phyloP scores from a whole-genome alignment of 208 protist species.

The Tritrichomonas foetus region DNA sequence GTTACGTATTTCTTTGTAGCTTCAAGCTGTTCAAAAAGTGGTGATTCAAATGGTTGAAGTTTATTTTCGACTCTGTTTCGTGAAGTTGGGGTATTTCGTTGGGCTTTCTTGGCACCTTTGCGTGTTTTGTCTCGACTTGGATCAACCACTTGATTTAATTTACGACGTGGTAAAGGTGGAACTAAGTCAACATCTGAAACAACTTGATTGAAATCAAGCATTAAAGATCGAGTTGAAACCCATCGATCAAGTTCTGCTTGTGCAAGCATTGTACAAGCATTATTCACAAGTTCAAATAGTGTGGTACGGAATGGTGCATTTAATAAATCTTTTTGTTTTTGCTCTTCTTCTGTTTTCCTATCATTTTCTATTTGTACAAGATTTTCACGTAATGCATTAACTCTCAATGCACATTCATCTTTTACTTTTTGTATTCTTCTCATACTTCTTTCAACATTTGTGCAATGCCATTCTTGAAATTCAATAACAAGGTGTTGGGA shows the following conservation, averaged over 20 bases:
- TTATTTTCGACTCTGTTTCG: not conserved
- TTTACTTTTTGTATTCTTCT: conserved; percentile 3
- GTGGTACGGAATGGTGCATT: not conserved
- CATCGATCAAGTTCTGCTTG: conserved; percentile 22
- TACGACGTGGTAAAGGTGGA: not conserved
- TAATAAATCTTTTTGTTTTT: not conserved
- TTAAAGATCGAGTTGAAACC: not conserved
- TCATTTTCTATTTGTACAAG: not conserved
- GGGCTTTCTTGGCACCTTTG: not conserved
- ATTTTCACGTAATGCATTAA: not conserved
- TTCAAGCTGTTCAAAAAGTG: not conserved
- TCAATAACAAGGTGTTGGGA: not conserved
- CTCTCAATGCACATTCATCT: not conserved
- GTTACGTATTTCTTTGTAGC: not conserved
- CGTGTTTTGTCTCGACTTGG: not conserved
- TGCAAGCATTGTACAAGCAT: not conserved
- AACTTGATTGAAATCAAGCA: not conserved
- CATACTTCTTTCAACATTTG: not conserved
- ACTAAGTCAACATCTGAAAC: not conserved
- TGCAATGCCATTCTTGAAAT: conserved; percentile 8
- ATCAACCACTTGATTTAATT: not conserved
- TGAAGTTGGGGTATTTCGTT: not conserved
- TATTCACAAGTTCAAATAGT: not conserved
- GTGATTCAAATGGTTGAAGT: not conserved
- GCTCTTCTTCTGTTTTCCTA: not conserved